Conservation (phyloP, 495 filamentous ascomycete genomes). For the Neurospora sp. region DNA sequence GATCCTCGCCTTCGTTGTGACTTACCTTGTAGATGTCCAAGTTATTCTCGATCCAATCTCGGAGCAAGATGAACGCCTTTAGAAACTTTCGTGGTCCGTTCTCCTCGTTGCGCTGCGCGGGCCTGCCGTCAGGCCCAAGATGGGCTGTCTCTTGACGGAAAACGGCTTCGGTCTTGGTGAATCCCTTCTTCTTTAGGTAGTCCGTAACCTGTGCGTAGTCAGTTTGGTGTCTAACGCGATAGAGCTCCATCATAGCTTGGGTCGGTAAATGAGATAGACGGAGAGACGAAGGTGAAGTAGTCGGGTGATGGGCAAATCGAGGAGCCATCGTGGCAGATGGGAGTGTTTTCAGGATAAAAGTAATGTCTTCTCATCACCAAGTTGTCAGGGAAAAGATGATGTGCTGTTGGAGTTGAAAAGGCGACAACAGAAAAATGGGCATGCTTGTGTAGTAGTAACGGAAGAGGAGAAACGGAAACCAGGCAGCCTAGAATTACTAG, state of each 20-base stretch:
- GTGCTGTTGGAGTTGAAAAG: not conserved
- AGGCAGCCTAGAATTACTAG: not conserved
- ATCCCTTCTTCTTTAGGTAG: conserved; percentile 92
- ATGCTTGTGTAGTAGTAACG: not conserved
- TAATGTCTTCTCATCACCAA: not conserved
- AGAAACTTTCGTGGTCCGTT: conserved; percentile 64
- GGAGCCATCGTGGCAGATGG: not conserved
- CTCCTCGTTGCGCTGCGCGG: conserved; percentile 56
- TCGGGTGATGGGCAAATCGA: not conserved
- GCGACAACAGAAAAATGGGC: not conserved
- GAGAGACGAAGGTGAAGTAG: not conserved
- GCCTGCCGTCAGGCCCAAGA: conserved; percentile 65
- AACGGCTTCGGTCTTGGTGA: conserved; percentile 84
- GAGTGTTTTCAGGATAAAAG: not conserved
- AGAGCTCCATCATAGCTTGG: not conserved
- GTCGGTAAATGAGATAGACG: not conserved
- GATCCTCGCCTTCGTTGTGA: not conserved
- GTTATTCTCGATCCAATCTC: conserved; percentile 75
- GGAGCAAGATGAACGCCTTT: conserved; percentile 60
- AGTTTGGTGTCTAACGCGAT: not conserved
- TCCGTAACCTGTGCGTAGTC: conserved; percentile 65
- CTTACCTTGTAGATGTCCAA: conserved; percentile 86
- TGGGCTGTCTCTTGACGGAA: conserved; percentile 75
- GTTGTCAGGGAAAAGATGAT: not conserved
- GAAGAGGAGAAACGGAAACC: not conserved